A percentile compares a stretch with the other conserved stretches of the same genome.
phyloP scores from a whole-genome alignment of 2,329 filamentous ascomycete species.

The Hypocrella siamensis region DNA sequence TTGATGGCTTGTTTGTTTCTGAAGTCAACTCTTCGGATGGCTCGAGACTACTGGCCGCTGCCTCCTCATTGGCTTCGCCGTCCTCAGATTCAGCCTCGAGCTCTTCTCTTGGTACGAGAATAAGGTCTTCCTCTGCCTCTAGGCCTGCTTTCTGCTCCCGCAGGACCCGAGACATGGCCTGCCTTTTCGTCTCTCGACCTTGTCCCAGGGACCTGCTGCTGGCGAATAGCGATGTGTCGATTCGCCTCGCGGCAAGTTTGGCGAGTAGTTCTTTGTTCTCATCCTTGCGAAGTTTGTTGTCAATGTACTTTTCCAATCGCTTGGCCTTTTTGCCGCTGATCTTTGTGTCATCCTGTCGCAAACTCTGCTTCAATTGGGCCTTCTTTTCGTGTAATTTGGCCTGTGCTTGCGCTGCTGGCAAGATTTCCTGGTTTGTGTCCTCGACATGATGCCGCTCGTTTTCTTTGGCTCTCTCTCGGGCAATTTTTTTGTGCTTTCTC shows the following conservation, averaged over 20 bases:
- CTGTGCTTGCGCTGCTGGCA: slow-evolving; percentile 28
- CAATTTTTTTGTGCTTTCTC: slow-evolving; percentile 53
- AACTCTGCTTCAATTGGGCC: slow-evolving; percentile 36
- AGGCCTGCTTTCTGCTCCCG: slow-evolving; percentile 51
- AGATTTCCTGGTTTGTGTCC: slow-evolving; percentile 20
- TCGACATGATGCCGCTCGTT: slow-evolving; percentile 23
- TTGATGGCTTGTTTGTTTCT: too few relatives aligned
- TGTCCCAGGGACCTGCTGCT: slow-evolving; percentile 67
- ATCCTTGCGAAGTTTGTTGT: slow-evolving; percentile 88
- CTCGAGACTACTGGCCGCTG: slow-evolving; percentile 1
- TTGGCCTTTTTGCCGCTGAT: slow-evolving; percentile 51
- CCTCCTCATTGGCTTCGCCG: slow-evolving; percentile 8
- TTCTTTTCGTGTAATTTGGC: slow-evolving; percentile 39
- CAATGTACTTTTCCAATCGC: slow-evolving; percentile 54
- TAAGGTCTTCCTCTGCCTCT: slow-evolving; percentile 32
- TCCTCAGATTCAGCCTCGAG: slow-evolving; percentile 13
- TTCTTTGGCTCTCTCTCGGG: slow-evolving; percentile 38
- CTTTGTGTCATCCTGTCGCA: slow-evolving; percentile 34
- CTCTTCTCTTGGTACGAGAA: slow-evolving; percentile 28
- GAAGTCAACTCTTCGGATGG: too few relatives aligned
- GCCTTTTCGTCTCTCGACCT: slow-evolving; percentile 53
- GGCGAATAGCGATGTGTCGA: slow-evolving; percentile 68
- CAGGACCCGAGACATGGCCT: slow-evolving; percentile 47
- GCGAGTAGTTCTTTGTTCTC: slow-evolving; percentile 74
- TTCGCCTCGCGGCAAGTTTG: slow-evolving; percentile 61